Percentiles rank a stretch among this genome's conserved stretches.
Conservation (phyloP, 2,329 filamentous ascomycete genomes). For the Ceratocystis cubensis region DNA sequence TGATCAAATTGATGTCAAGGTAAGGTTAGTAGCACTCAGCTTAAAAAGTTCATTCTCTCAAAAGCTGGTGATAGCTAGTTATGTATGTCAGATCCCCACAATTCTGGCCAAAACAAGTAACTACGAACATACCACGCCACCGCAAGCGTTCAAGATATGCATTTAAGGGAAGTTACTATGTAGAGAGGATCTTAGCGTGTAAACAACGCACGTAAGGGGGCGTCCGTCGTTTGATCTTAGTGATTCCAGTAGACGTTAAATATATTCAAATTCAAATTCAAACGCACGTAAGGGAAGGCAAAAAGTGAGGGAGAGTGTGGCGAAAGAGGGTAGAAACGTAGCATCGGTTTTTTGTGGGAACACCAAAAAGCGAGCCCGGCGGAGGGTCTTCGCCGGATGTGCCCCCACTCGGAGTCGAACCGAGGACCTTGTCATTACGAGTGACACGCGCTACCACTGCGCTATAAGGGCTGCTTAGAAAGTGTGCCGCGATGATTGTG, state of each 20-base stretch:
- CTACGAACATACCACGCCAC: not conserved
- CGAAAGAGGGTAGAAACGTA: conserved; percentile 7
- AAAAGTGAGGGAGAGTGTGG: not conserved
- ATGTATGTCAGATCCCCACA: not conserved
- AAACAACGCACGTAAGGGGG: not conserved
- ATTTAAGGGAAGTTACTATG: not conserved
- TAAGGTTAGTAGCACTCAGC: not conserved
- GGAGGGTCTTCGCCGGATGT: not conserved
- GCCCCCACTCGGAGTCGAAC: conserved; percentile 30
- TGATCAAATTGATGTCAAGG: not conserved
- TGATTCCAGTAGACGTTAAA: too few species aligned
- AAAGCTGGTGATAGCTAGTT: not conserved
- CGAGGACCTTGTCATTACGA: conserved; percentile 30
- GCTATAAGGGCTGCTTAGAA: conserved; percentile 26
- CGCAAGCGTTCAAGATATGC: not conserved
- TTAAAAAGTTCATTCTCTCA: not conserved
- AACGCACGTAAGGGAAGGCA: conserved; percentile 3
- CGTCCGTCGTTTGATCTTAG: too few species aligned
- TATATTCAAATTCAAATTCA: too few species aligned
- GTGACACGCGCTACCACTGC: conserved; percentile 31
- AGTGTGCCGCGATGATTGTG: too few species aligned
- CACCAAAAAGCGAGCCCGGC: not conserved
- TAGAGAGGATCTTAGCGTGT: not conserved
- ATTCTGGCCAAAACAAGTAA: not conserved
- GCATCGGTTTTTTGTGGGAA: too few species aligned